Evolutionary conservation across 345 rosid species (phyloP).

Genomic region (Bruguiera parviflora): DNA sequence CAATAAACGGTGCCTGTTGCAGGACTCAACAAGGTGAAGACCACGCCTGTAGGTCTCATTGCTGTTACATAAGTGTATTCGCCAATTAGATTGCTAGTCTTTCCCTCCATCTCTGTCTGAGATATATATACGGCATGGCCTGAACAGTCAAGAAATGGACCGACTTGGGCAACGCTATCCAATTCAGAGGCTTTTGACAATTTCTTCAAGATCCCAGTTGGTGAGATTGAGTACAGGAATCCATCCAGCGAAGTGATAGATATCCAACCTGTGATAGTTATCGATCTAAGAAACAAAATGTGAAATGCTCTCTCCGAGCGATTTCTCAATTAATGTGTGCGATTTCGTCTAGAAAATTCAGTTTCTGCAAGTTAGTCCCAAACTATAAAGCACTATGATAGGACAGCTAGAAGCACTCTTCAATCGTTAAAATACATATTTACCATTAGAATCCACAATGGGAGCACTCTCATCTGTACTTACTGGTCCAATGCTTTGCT

Average conservation of each 20-base stretch:
- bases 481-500: constrained; percentile 59
- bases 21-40: constrained; percentile 65
- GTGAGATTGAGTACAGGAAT: constrained; percentile 69
- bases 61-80: constrained; percentile 49
- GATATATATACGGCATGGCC: constrained; percentile 65
- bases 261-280: constrained; percentile 52
- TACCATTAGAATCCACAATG: constrained; percentile 69
- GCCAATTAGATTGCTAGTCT: constrained; percentile 32
- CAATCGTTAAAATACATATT: not conserved
- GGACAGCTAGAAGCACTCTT: not conserved
- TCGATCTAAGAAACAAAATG: not conserved
- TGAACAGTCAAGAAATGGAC: constrained; percentile 67
- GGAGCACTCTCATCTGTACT: constrained; percentile 41
- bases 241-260: constrained; percentile 88
- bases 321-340: not conserved
- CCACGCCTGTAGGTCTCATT: constrained; percentile 49
- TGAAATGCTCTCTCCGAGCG: not conserved
- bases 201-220: constrained; percentile 54
- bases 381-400: not conserved
- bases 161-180: constrained; percentile 53
- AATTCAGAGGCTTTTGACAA: constrained; percentile 34
- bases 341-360: not conserved
- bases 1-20: constrained; percentile 61
- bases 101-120: constrained; percentile 62
- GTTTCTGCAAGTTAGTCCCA: not conserved